Percentiles rank a stretch among this genome's conserved stretches.
These are phyloP conservation scores for Morella rubra DNA, from an alignment of 306 rosid genomes.

Conservation along the genomic window DNA sequence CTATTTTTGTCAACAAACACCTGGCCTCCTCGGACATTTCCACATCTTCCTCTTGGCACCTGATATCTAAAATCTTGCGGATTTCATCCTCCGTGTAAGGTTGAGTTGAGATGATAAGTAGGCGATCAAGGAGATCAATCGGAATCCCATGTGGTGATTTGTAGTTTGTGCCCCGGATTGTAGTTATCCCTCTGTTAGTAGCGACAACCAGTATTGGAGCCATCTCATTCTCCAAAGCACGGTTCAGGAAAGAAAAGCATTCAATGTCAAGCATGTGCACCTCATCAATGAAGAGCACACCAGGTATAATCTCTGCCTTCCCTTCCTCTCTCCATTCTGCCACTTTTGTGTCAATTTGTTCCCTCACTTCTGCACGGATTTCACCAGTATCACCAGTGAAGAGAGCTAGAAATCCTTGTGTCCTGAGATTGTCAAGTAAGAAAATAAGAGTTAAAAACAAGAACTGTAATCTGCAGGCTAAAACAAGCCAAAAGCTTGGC, in stretches of 20 bases:
- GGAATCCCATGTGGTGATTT: constrained; percentile 98
- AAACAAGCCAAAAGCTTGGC: background rate
- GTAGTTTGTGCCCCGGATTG: constrained; percentile 90
- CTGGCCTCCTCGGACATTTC: constrained; percentile 91
- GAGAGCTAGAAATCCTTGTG: constrained; percentile 95
- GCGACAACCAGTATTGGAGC: constrained; percentile 95
- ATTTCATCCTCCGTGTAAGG: constrained; percentile 86
- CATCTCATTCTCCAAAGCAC: constrained; percentile 96
- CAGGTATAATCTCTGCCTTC: constrained; percentile 96
- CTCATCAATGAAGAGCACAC: constrained; percentile 94
- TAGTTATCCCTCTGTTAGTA: constrained; percentile 92
- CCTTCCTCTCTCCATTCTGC: constrained; percentile 99
- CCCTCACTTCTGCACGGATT: constrained; percentile 97
- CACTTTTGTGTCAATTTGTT: constrained; percentile 97
- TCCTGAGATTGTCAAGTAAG: constrained; percentile 45
- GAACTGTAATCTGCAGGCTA: background rate
- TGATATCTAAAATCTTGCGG: constrained; percentile 78
- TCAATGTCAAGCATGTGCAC: constrained; percentile 98
- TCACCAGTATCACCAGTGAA: constrained; percentile 98
- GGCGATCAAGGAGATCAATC: constrained; percentile 86
- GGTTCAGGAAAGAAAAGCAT: constrained; percentile 91
- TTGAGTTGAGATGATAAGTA: constrained; percentile 85
- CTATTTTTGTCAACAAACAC: constrained; percentile 81
- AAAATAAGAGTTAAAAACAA: constrained; percentile 24
- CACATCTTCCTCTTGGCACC: constrained; percentile 92